Conservation (phyloP, 2,329 filamentous ascomycete species). For the Talaromyces sp. region DNA sequence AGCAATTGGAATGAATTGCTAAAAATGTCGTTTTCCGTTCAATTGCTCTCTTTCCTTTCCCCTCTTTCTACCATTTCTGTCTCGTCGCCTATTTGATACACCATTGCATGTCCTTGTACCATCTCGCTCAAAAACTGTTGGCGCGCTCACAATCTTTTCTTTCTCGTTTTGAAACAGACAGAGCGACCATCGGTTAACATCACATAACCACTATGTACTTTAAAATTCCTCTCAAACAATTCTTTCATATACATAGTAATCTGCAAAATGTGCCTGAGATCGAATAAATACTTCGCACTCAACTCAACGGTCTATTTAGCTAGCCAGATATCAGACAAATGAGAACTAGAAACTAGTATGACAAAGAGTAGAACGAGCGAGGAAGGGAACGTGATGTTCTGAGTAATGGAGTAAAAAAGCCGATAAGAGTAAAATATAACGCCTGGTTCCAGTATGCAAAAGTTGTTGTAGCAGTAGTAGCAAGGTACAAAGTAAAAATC, state of each 20-base stretch:
- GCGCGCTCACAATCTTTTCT: neutral
- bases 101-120: slow-evolving; percentile 5
- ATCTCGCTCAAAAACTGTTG: neutral
- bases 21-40: neutral
- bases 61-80: neutral
- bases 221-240: neutral
- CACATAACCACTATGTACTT: neutral
- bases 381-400: neutral
- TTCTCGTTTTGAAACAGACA: neutral
- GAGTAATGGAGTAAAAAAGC: neutral
- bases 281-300: neutral
- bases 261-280: neutral
- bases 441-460: slow-evolving; percentile 8
- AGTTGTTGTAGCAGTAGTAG: neutral
- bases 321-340: slow-evolving; percentile 6
- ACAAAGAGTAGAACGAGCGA: neutral
- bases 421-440: neutral
- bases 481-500: neutral
- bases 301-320: neutral
- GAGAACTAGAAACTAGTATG: slow-evolving; percentile 4
- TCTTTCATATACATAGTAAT: neutral
- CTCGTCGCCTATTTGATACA: neutral
- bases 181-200: neutral
- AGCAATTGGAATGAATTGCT: neutral
- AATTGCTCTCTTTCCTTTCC: neutral